Percentiles rank a stretch among this genome's conserved stretches.
These are phyloP conservation scores for Vicia sativa DNA, from an alignment of 306 rosid species.

Conservation along the genomic window DNA sequence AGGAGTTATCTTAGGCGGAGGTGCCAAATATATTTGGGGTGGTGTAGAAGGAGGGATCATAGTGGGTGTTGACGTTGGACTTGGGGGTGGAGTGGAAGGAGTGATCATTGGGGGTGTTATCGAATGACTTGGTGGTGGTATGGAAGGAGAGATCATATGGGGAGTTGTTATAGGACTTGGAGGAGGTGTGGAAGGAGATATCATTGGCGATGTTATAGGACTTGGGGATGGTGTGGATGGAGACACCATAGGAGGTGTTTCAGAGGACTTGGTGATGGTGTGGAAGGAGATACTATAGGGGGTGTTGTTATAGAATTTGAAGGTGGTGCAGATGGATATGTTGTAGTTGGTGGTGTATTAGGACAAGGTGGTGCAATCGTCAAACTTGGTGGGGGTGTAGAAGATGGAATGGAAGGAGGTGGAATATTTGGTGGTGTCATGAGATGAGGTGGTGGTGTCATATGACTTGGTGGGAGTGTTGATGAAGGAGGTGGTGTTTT, in stretches of 20 bases:
- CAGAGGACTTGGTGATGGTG: neutral
- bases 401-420: too few species aligned
- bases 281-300: neutral
- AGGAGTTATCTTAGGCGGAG: neutral
- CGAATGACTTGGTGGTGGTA: neutral
- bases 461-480: too few species aligned
- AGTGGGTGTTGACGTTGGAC: neutral
- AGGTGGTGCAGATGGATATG: neutral
- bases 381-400: too few species aligned
- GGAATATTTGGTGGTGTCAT: too few species aligned
- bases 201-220: too few species aligned
- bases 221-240: neutral
- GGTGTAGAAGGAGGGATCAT: neutral
- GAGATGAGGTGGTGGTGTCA: too few species aligned
- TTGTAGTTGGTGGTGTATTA: too few species aligned
- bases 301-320: neutral
- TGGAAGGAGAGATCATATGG: too few species aligned
- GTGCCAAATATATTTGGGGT: neutral
- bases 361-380: too few species aligned
- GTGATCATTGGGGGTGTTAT: neutral
- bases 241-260: neutral
- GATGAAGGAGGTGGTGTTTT: too few species aligned
- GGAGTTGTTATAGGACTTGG: too few species aligned
- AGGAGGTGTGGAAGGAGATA: too few species aligned
- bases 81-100: neutral